Evolutionary conservation across 768 basidiomycete genomes (phyloP).

Genomic region (Collybiopsis confluens): DNA sequence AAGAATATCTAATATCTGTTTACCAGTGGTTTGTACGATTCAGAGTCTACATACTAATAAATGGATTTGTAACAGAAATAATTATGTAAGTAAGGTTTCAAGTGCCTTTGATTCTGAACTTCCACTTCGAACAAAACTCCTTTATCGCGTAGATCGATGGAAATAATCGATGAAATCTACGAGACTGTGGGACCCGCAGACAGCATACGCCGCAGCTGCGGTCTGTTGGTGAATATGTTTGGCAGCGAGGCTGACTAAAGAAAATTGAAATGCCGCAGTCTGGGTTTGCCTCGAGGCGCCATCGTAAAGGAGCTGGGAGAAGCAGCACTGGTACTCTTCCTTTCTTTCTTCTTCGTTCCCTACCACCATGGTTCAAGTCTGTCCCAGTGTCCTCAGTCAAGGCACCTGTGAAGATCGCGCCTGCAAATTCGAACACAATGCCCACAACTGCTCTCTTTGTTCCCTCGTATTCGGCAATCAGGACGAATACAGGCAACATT

Average conservation of each 20-base stretch:
- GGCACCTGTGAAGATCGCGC: constrained; percentile 13
- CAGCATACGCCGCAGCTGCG: not conserved
- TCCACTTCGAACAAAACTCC: not conserved
- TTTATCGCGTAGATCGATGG: no score
- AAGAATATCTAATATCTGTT: no score
- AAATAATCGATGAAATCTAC: not conserved
- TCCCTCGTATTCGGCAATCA: constrained; percentile 13
- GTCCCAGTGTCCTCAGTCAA: constrained; percentile 12
- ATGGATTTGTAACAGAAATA: no score
- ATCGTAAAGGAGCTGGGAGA: not conserved
- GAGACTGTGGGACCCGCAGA: not conserved
- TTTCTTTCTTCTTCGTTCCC: not conserved
- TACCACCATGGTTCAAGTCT: constrained; percentile 5
- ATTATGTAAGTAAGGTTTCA: no score
- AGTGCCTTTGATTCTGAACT: no score
- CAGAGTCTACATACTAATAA: no score
- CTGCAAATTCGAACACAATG: constrained; percentile 17
- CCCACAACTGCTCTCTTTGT: constrained; percentile 17
- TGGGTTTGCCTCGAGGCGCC: not conserved
- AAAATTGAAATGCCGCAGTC: not conserved
- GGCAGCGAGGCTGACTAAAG: not conserved
- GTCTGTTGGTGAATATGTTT: not conserved
- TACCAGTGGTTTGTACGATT: no score
- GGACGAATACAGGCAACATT: constrained; percentile 10
- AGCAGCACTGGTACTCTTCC: not conserved